Conservation (phyloP, 1,284 basidiomycete genomes). For the Anthracocystis setariae region DNA sequence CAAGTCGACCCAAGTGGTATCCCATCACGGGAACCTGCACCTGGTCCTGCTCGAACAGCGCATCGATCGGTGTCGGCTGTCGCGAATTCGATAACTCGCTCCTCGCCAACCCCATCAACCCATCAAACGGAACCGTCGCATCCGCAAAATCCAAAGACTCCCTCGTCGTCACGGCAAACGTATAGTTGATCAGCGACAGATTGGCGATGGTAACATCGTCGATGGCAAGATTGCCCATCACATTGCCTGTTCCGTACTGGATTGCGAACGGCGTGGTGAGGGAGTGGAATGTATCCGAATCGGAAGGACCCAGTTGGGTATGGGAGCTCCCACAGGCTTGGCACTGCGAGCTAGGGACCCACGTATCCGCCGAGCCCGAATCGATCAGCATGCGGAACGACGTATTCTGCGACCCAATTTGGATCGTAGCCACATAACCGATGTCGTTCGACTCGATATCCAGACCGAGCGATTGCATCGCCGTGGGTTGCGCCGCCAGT, state of each 20-base stretch:
- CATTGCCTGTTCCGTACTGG: slow-evolving; percentile 78
- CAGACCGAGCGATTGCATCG: slow-evolving; percentile 76
- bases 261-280: slow-evolving; percentile 74
- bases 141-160: slow-evolving; percentile 76
- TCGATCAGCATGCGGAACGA: slow-evolving; percentile 79
- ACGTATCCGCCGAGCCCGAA: slow-evolving; percentile 85
- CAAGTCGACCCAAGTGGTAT: slow-evolving; percentile 80
- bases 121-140: slow-evolving; percentile 74
- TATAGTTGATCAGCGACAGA: slow-evolving; percentile 74
- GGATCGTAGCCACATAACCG: slow-evolving; percentile 77
- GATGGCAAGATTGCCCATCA: slow-evolving; percentile 75
- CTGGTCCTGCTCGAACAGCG: slow-evolving; percentile 74
- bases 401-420: slow-evolving; percentile 80
- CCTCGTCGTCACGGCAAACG: slow-evolving; percentile 76
- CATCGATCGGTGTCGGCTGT: slow-evolving; percentile 78
- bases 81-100: slow-evolving; percentile 73
- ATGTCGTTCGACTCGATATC: slow-evolving; percentile 76
- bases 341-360: slow-evolving; percentile 69
- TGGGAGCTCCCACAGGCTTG: slow-evolving; percentile 69
- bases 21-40: slow-evolving; percentile 79
- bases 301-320: slow-evolving; percentile 75
- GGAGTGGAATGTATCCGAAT: slow-evolving; percentile 77
- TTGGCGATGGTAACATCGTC: slow-evolving; percentile 79
- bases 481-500: slow-evolving; percentile 67
- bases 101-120: slow-evolving; percentile 78